Base-by-base conservation (phyloP, 768 basidiomycete genomes). In the Ephemerocybe angulata region DNA sequence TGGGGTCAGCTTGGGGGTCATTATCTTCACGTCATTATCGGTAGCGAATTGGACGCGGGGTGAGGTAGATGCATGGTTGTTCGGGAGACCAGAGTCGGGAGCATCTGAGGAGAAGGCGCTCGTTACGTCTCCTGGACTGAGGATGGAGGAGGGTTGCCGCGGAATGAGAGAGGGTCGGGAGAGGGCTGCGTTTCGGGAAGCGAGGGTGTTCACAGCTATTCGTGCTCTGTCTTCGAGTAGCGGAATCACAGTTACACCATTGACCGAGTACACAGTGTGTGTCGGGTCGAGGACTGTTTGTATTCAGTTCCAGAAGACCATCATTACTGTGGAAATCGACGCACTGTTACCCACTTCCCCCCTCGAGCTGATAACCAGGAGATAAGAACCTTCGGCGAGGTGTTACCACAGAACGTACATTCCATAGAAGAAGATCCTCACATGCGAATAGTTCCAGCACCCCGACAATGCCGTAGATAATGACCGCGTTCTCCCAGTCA, bases 401-500 rank as follows among this genome's bases (percentile, higher is more conserved):
- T 53, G 51, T 51, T 37, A 42, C 49, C 56, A 40, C 50, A 57
- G n/a, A n/a, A n/a, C n/a, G 43, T 55, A 49, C 48, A 50, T 55
- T 57, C 40, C 29, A 40, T 52, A 55, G 42, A 42, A 53, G 56
- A 59, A 44, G 44, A 30, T 24, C 68, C 73, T 55, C 70, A 92
- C 90, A 81, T 63, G 85, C 79, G 64, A 85, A 89, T 22, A 93
- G 69, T 57, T 85, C 83, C 57, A 93, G 63, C 17, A 89, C 72
- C 15, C 90, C 90, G 41, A 92, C 72, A 58, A 93, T 82, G 12
- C 90, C 91, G 67, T 90, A 86, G 11, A 90, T 77, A 41, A 88
- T 67, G 37, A 81, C 79, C 54, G 76, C 68, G 17, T 78, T 75
- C 7, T 71, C 66, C 86, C 88, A 89, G 63, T 83, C 76, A 19